These are phyloP conservation scores for Arctium minus DNA, from an alignment of 129 eudicot species.

Conservation along the genomic window DNA sequence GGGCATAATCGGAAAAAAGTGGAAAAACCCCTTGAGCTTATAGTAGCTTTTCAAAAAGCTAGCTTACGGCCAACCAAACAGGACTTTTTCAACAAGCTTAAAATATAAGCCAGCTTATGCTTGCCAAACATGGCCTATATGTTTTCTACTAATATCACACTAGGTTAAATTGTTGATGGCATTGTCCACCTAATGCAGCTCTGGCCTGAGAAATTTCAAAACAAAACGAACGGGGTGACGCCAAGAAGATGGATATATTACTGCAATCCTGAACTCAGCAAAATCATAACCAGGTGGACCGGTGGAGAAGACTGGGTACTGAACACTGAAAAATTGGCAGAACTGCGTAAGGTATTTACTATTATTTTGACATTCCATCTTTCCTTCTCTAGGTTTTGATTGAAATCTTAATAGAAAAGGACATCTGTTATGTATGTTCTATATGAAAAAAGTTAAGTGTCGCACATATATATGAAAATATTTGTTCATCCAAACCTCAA, in stretches of 20 bases:
- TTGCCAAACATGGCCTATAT: neutral
- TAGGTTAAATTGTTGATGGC: neutral
- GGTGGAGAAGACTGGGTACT: conserved; percentile 88
- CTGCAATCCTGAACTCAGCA: conserved; percentile 92
- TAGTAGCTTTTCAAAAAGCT: neutral
- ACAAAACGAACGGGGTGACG: conserved; percentile 96
- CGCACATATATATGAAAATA: neutral
- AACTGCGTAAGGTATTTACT: conserved; percentile 63
- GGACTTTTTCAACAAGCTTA: neutral
- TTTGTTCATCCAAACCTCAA: conserved; percentile 12
- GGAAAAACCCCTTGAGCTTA: neutral
- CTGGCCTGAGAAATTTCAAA: conserved; percentile 96
- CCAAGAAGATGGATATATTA: conserved; percentile 91
- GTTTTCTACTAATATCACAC: conserved; percentile 3
- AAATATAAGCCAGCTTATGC: neutral
- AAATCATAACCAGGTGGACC: conserved; percentile 79
- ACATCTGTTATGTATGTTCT: neutral
- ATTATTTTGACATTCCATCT: neutral
- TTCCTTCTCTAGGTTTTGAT: neutral
- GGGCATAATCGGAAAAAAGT: neutral
- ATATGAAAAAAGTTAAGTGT: neutral
- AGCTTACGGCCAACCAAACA: neutral
- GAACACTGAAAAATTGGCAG: conserved; percentile 79
- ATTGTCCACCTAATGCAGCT: conserved; percentile 43
- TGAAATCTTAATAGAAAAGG: neutral